Base-by-base conservation (phyloP, 1,284 basidiomycete species). In the Naganishia cerealis region DNA sequence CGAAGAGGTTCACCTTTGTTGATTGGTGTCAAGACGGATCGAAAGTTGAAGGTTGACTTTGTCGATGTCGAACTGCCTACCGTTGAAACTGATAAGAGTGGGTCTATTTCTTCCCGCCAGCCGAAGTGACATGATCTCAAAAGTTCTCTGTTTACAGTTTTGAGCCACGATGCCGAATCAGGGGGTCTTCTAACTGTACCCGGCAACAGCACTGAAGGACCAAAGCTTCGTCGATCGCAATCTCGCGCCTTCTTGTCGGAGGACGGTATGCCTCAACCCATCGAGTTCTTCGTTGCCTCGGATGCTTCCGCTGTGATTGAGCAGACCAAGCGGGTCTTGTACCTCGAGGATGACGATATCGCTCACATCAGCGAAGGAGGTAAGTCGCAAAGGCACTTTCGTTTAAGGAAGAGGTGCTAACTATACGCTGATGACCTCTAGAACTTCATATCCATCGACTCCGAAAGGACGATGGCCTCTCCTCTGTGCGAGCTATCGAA, bases 31-130 rank as follows among this genome's bases (percentile, higher is more conserved):
- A 99, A 99, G 89, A 98, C 96, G 42, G 95, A 99, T 81, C 94
- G 95, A 86, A 99, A 99, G 83, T 87, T 99, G 79, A 99, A 99
- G 85, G 95, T 98, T 59, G 96, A 99, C 84, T 99, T 99, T 79
- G 95, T 99, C 67, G 96, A 99, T 81, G 96, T 99, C 71, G 94
- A 99, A 80, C 88, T 96, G 76, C 87, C 90, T 46, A 88, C 87
- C 55, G 85, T 87, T 54, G 90, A 81, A 36, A 76, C 81, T 69
- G 88, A 88, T 71, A 83, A 75, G 73, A 72, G 76, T 76, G 65
- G 72, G 75, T 43, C n/a, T 39, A 2, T 16, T 21, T 10, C 46
- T 52, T 7, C 10, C 67, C n/a, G 3, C 26, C 1, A 29, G 26
- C 33, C 18, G 33, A 38, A 57, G n/a, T 57, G 36, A 26, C 62